Percentiles rank a stretch among this genome's conserved stretches.
phyloP scores from a whole-genome alignment of 2,329 filamentous ascomycete genomes.

The Paraphaeosphaeria sporulosa region DNA sequence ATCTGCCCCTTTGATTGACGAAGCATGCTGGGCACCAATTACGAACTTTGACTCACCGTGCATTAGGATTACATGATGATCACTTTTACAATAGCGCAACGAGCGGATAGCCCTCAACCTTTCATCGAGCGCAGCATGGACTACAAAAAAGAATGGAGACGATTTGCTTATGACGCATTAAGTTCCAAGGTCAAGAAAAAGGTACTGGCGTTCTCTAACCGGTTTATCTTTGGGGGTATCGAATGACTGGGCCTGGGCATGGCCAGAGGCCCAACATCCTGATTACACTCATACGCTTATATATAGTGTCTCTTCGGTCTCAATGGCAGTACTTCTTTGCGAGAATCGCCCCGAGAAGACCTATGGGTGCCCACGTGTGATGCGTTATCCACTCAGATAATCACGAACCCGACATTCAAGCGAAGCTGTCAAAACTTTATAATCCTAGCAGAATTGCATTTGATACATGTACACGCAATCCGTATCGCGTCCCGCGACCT shows the following conservation, averaged over 20 bases:
- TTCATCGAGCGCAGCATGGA: background rate
- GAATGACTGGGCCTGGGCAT: background rate
- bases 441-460: background rate
- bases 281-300: background rate
- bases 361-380: background rate
- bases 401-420: no score
- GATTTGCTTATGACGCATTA: background rate
- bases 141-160: background rate
- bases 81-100: background rate
- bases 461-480: slow-evolving; percentile 4
- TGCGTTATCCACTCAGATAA: background rate
- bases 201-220: background rate
- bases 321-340: background rate
- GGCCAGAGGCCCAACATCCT: background rate
- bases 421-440: background rate
- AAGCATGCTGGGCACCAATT: background rate
- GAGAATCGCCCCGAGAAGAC: background rate
- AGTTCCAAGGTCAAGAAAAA: background rate
- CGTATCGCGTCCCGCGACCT: background rate
- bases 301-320: background rate
- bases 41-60: background rate
- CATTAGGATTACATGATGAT: background rate
- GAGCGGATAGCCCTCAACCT: background rate
- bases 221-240: background rate
- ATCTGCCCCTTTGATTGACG: no score